Conservation (phyloP, 2,329 filamentous ascomycete species). For the Curvularia sp. region DNA sequence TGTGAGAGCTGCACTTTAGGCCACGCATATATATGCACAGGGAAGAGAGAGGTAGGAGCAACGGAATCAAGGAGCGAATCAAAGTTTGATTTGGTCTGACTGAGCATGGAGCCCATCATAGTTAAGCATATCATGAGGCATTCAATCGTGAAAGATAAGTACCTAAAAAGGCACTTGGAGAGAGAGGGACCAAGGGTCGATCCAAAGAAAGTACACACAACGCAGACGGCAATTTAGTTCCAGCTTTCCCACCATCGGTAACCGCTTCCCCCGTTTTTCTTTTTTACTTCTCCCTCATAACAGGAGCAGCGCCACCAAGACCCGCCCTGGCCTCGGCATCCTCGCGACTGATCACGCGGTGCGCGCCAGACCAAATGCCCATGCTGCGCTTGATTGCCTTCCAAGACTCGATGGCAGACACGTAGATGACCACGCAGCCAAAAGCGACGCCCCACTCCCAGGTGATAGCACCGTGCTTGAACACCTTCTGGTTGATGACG, state of each 20-base stretch:
- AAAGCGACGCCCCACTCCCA: conserved; percentile 59
- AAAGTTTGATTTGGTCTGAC: conserved; percentile 1
- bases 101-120: conserved; percentile 1
- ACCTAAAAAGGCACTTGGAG: neutral
- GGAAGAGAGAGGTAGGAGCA: neutral
- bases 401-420: conserved; percentile 55
- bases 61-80: neutral
- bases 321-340: conserved; percentile 49
- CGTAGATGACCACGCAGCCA: conserved; percentile 52
- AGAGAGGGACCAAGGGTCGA: conserved; percentile 22
- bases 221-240: neutral
- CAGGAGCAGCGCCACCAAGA: conserved; percentile 12
- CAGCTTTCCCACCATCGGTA: neutral
- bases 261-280: neutral
- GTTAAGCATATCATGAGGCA: conserved; percentile 1
- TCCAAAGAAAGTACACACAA: conserved; percentile 13
- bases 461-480: conserved; percentile 53
- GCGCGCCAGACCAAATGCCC: conserved; percentile 46
- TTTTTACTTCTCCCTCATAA: conserved; percentile 26
- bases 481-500: conserved; percentile 55
- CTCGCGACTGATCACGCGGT: conserved; percentile 40
- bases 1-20: neutral
- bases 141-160: neutral
- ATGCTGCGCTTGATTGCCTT: conserved; percentile 54
- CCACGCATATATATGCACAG: neutral